Evolutionary conservation across 225 moss, liverwort and hornwort genomes (phyloP).

Genomic region (Antitrichia curtipendula): DNA sequence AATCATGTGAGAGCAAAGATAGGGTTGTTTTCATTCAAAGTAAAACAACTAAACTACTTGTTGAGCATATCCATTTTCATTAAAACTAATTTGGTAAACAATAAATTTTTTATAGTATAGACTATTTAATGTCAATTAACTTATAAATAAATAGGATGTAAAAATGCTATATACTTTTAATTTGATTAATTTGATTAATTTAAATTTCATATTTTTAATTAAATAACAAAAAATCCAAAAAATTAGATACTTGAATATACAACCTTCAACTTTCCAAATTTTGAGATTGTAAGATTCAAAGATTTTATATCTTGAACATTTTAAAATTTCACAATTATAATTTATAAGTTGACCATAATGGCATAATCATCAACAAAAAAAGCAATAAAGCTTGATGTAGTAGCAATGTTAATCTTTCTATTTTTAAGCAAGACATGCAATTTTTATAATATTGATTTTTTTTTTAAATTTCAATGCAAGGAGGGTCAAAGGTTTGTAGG

Average conservation of each 20-base stretch:
- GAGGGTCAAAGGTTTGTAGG: too few species aligned
- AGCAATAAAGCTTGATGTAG: background rate
- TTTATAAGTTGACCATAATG: background rate
- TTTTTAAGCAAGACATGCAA: background rate
- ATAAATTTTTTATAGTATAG: background rate
- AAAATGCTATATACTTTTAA: background rate
- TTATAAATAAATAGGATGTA: background rate
- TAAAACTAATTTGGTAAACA: background rate
- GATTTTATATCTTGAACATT: background rate
- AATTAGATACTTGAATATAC: background rate
- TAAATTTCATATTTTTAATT: rapidly evolving
- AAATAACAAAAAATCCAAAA: background rate
- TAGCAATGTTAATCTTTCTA: background rate
- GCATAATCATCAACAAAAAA: background rate
- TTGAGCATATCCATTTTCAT: background rate
- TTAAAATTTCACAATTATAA: background rate
- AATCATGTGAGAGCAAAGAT: background rate
- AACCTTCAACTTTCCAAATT: rapidly evolving
- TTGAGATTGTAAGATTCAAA: background rate
- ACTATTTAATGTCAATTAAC: background rate
- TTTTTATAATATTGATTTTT: too few species aligned
- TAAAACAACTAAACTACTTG: rapidly evolving
- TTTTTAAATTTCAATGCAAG: too few species aligned
- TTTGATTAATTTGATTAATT: background rate
- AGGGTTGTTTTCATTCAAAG: background rate